Percentiles rank a stretch among this genome's conserved stretches.
These are phyloP conservation scores for Ophidiomyces ophidiicola DNA, from an alignment of 2,329 filamentous ascomycete genomes.

Conservation along the genomic window DNA sequence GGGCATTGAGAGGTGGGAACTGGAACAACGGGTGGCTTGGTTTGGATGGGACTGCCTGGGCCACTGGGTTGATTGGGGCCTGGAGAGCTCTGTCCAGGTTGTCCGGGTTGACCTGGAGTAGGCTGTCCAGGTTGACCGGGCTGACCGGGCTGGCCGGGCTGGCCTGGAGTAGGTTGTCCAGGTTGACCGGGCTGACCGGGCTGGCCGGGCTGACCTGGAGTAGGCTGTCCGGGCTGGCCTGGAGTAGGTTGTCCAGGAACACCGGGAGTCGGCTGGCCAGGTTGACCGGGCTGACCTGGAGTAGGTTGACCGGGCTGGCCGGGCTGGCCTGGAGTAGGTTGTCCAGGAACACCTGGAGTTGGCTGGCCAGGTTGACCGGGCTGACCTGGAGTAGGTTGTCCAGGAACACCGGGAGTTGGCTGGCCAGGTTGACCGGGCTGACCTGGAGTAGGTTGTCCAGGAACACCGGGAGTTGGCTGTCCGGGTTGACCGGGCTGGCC, in stretches of 20 bases:
- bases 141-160: neutral
- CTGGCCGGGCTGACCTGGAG: neutral
- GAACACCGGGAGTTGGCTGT: neutral
- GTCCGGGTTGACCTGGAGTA: neutral
- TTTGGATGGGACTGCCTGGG: neutral
- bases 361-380: constrained; percentile 2
- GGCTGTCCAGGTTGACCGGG: neutral
- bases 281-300: neutral
- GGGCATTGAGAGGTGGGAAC: constrained; percentile 39
- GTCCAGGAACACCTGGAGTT: too few species aligned
- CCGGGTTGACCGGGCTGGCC: constrained; percentile 5
- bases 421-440: constrained; percentile 1
- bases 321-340: constrained; percentile 1
- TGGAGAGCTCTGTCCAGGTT: neutral
- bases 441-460: constrained; percentile 3
- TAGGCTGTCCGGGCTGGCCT: neutral
- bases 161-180: neutral
- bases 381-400: constrained; percentile 1
- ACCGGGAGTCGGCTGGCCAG: neutral
- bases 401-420: too few species aligned
- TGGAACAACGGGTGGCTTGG: constrained; percentile 3
- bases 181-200: neutral
- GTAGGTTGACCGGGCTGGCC: neutral
- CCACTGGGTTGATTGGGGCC: neutral
- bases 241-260: constrained; percentile 2